A percentile compares a stretch with the other conserved stretches of the same genome.
Evolutionary conservation across 345 rosid genomes (phyloP).

Genomic region (Linum usitatissimum): DNA sequence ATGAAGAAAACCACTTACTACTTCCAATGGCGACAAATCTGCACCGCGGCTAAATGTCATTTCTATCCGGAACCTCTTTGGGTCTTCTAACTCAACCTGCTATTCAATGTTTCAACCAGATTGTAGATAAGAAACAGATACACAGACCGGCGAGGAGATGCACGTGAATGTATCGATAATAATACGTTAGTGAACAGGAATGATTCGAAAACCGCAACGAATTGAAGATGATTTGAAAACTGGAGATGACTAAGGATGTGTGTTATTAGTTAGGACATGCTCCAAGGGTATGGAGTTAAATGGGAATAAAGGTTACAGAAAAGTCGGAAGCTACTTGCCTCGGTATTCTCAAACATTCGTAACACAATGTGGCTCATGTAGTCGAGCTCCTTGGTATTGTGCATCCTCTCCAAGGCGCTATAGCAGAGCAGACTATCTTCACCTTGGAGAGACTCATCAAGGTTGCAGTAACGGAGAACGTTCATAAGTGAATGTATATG

Average conservation of each 20-base stretch:
- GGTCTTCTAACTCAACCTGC: constrained; percentile 80
- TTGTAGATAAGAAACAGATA: background rate
- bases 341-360: constrained; percentile 89
- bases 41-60: constrained; percentile 96
- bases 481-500: constrained; percentile 96
- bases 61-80: constrained; percentile 77
- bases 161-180: too few species aligned
- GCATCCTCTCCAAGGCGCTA: constrained; percentile 66
- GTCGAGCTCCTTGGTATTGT: constrained; percentile 90
- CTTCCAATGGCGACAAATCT: constrained; percentile 91
- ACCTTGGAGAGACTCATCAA: constrained; percentile 91
- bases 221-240: too few species aligned
- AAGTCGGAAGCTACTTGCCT: constrained; percentile 26
- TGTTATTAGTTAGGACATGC: too few species aligned
- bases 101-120: background rate
- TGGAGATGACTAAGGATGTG: too few species aligned
- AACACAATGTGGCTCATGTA: constrained; percentile 96
- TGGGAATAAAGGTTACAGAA: background rate
- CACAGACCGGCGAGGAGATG: too few species aligned
- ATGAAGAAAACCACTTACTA: constrained; percentile 14
- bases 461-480: constrained; percentile 88
- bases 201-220: too few species aligned
- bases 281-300: too few species aligned
- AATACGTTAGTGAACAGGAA: too few species aligned
- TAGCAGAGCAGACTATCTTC: constrained; percentile 81